A percentile compares a stretch with the other conserved stretches of the same genome.
Conservation (phyloP, 352 stramenopile genomes). For the Elongisporangium senticosum region DNA sequence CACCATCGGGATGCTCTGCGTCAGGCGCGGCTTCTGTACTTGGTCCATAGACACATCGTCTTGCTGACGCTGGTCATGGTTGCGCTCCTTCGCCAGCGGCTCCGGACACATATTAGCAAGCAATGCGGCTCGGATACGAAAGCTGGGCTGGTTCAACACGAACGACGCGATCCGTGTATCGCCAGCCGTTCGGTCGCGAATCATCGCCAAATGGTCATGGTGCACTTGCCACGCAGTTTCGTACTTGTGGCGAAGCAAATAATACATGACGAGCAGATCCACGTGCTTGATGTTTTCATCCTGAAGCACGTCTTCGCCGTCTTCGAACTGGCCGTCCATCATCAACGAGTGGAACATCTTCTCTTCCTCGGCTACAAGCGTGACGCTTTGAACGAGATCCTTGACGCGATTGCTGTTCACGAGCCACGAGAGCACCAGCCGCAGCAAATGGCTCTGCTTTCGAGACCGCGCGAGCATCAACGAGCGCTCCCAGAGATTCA, state of each 20-base stretch:
- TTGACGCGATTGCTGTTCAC: conserved; percentile 67
- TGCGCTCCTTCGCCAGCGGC: conserved; percentile 28
- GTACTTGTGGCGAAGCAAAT: conserved; percentile 71
- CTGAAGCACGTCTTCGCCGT: conserved; percentile 48
- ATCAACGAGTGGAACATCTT: conserved; percentile 63
- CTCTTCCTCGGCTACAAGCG: conserved; percentile 48
- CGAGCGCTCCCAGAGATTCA: conserved; percentile 69
- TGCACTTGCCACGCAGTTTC: conserved; percentile 69
- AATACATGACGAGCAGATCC: conserved; percentile 83
- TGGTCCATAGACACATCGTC: conserved; percentile 25
- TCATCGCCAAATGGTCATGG: conserved; percentile 67
- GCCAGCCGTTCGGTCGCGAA: conserved; percentile 50
- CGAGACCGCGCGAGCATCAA: conserved; percentile 56
- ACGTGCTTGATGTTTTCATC: conserved; percentile 69
- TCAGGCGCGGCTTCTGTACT: conserved; percentile 6
- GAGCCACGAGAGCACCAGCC: conserved; percentile 66
- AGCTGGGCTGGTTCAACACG: conserved; percentile 55
- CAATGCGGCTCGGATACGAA: conserved; percentile 51
- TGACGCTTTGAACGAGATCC: conserved; percentile 61
- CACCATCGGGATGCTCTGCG: not conserved
- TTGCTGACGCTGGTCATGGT: conserved; percentile 18
- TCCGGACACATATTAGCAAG: conserved; percentile 68
- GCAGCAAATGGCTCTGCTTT: conserved; percentile 49
- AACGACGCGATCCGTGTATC: conserved; percentile 57
- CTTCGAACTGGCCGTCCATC: conserved; percentile 48